phyloP scores from a whole-genome alignment of 2,329 filamentous ascomycete species.

The Amylocarpus encephaloides region DNA sequence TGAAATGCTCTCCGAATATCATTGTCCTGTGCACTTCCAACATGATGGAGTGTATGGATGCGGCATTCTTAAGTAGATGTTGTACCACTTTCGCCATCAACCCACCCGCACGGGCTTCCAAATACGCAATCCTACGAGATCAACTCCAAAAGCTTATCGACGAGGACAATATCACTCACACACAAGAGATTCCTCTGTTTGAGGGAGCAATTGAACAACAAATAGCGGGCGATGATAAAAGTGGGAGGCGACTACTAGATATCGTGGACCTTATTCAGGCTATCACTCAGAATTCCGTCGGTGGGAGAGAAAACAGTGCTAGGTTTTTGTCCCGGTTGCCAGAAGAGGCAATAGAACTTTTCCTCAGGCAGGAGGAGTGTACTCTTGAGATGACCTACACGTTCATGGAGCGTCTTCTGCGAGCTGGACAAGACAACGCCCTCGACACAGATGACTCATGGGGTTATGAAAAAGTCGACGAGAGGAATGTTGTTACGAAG shows the following conservation, averaged over 20 bases:
- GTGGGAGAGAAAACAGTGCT: no score
- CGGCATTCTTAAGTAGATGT: constrained; percentile 29
- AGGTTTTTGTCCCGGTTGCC: constrained; percentile 11
- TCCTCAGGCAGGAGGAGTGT: constrained; percentile 20
- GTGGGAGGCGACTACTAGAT: constrained; percentile 16
- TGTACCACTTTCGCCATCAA: constrained; percentile 19
- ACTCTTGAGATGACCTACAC: constrained; percentile 16
- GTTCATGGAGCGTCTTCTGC: constrained; percentile 14
- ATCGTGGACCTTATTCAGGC: constrained; percentile 18
- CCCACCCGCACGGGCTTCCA: constrained; percentile 17
- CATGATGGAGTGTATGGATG: constrained; percentile 24
- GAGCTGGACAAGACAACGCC: not conserved
- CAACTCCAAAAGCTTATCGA: constrained; percentile 22
- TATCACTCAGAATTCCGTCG: not conserved
- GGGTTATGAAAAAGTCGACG: not conserved
- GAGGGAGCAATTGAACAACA: constrained; percentile 17
- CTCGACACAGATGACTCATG: no score
- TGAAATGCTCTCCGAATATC: constrained; percentile 22
- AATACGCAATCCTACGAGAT: constrained; percentile 27
- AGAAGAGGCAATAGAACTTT: constrained; percentile 22
- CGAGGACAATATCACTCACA: constrained; percentile 15
- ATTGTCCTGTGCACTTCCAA: constrained; percentile 30
- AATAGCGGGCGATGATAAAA: not conserved
- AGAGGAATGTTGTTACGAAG: not conserved
- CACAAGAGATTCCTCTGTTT: constrained; percentile 16